A percentile compares a stretch with the other conserved stretches of the same genome.
Evolutionary conservation across 805 yeast species (phyloP).

Genomic region (Barnettozyma vustinii): DNA sequence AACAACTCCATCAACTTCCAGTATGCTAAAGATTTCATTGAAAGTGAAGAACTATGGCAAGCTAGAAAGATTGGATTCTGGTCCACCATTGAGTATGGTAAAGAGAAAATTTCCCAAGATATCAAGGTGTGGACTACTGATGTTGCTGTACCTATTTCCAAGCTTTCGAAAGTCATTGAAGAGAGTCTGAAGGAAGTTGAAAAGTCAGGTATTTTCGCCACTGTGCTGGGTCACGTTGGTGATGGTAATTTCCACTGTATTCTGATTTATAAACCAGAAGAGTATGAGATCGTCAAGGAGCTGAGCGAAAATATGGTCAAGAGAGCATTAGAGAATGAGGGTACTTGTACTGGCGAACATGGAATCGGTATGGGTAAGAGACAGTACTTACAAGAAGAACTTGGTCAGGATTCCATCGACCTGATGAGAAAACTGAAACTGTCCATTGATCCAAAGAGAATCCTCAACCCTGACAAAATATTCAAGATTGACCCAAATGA

Average conservation of each 20-base stretch:
- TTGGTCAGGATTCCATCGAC: conserved; percentile 59
- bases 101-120: conserved; percentile 33
- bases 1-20: conserved; percentile 48
- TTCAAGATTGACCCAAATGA: conserved; percentile 59
- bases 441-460: conserved; percentile 63
- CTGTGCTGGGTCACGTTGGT: conserved; percentile 73
- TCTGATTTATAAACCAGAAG: conserved; percentile 49
- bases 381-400: conserved; percentile 48
- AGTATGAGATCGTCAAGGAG: conserved; percentile 37
- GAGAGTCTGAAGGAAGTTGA: conserved; percentile 57
- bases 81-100: conserved; percentile 64
- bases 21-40: conserved; percentile 52
- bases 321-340: conserved; percentile 61
- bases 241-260: conserved; percentile 75
- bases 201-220: conserved; percentile 43
- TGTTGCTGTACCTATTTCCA: conserved; percentile 73
- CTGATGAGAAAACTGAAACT: conserved; percentile 67
- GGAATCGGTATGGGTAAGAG: conserved; percentile 77
- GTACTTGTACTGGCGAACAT: conserved; percentile 82
- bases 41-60: conserved; percentile 62
- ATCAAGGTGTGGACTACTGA: conserved; percentile 68
- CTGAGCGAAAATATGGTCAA: conserved; percentile 57
- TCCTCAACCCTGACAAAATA: conserved; percentile 68
- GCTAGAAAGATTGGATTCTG: conserved; percentile 72
- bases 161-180: conserved; percentile 51